Conservation (phyloP, 2,329 filamentous ascomycete genomes). For the Trichoderma sp. region DNA sequence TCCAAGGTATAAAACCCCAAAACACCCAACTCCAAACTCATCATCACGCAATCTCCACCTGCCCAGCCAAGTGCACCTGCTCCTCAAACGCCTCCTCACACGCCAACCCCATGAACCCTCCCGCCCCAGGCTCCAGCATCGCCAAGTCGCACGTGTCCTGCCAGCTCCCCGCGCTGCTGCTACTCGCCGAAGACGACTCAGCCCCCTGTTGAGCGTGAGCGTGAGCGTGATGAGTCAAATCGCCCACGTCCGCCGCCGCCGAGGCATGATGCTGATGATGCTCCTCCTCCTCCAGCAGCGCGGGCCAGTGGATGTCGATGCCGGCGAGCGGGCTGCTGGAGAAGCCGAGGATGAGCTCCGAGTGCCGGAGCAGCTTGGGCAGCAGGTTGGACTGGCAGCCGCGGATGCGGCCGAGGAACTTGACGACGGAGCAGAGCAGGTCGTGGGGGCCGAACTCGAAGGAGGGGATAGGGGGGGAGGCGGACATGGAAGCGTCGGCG, state of each 20-base stretch:
- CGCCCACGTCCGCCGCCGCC: slow-evolving; percentile 9
- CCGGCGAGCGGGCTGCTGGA: neutral
- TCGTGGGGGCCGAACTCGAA: slow-evolving; percentile 38
- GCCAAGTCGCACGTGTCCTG: slow-evolving; percentile 22
- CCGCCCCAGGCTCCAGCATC: slow-evolving; percentile 23
- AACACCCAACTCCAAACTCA: neutral
- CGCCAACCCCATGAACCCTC: slow-evolving; percentile 1
- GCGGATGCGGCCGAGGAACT: slow-evolving; percentile 34
- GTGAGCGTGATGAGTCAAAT: neutral
- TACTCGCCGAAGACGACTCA: slow-evolving; percentile 9
- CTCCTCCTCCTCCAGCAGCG: slow-evolving; percentile 19
- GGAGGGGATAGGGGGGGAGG: slow-evolving; percentile 30
- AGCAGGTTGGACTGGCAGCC: slow-evolving; percentile 37
- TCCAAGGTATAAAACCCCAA: too few species aligned
- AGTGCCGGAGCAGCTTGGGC: slow-evolving; percentile 35
- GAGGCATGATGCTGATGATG: neutral
- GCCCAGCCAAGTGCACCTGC: slow-evolving; percentile 21
- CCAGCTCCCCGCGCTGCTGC: slow-evolving; percentile 20
- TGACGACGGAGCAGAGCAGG: slow-evolving; percentile 36
- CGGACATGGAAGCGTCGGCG: slow-evolving; percentile 35
- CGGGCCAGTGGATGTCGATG: slow-evolving; percentile 24
- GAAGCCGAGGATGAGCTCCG: slow-evolving; percentile 24
- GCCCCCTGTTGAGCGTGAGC: neutral
- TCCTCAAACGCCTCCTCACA: slow-evolving; percentile 26
- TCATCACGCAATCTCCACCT: slow-evolving; percentile 21